Base-by-base conservation (phyloP, 2,329 filamentous ascomycete species). In the Penicillium sp. region DNA sequence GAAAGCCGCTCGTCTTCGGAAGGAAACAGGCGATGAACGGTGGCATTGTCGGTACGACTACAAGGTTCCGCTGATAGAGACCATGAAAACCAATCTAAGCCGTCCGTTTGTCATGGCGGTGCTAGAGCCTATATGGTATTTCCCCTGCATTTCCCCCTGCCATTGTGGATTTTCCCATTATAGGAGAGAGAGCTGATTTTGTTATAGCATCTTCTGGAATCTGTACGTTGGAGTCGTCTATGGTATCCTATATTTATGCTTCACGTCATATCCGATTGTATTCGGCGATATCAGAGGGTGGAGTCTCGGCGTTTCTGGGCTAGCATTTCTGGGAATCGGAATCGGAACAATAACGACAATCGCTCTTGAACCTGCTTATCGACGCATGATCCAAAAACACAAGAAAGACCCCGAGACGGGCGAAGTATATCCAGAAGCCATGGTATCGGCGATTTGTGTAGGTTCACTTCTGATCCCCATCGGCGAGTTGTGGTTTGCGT, bases 201-300 rank as follows among this genome's bases (percentile, higher is more conserved):
- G 55, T 23, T 55, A 20, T 56, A 88, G 86, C 76, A 88, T 92
- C 28, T 86, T 85, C 68, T 93, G 85, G 85, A 83, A 88, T 65
- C 70, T 85, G 33, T 88, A 88, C 63, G 83, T 88, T 61, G 83
- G 89, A 0, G 77, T 96, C 40, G 84, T 96, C 35, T 96, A 96
- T 69, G 89, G 86, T 18, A 91, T 96, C 42, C 78, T 97, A 1
- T 94, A 94, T 66, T 84, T 96, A 30, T 95, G 90, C 73, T 96
- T 96, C 75, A 87, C 95, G 16, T 90, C 90, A 12, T 95, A 95
- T 69, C 91, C 91, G 0, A 88, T 95, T 58, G 88, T 96, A 57
- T 96, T 94, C 72, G 79, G 80, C 11, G 78, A 87, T 42, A 74
- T 84, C 57, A 87, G 92, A 18, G 90, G 90, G 59, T 97, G 91